phyloP scores from a whole-genome alignment of 768 basidiomycete species.

The Lyophyllum semitale region DNA sequence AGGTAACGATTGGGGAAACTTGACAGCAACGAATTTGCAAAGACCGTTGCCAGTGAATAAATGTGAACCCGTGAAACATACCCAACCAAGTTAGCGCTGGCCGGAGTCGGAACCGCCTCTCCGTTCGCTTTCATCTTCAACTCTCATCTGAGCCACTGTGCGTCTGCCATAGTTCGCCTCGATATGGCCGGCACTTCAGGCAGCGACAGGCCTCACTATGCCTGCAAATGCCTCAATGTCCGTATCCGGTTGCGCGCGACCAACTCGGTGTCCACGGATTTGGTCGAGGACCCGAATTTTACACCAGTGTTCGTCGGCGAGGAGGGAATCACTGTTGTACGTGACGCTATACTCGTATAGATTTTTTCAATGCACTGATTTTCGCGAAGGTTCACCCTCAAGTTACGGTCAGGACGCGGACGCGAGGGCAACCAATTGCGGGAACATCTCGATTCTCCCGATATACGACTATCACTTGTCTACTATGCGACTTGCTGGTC shows the following conservation, averaged over 20 bases:
- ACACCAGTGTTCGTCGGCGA: conserved; percentile 62
- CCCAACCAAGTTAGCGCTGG: conserved; percentile 27
- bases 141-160: conserved; percentile 19
- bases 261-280: conserved; percentile 31
- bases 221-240: conserved; percentile 77
- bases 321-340: conserved; percentile 65
- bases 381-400: conserved; percentile 61
- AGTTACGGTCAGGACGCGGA: conserved; percentile 66
- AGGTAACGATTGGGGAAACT: conserved; percentile 9
- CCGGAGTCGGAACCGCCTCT: conserved; percentile 42
- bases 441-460: conserved; percentile 54
- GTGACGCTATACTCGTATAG: conserved; percentile 25
- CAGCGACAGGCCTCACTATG: conserved; percentile 32
- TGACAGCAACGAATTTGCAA: conserved; percentile 7
- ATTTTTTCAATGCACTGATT: conserved; percentile 2
- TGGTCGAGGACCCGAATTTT: conserved; percentile 43
- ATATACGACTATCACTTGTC: conserved; percentile 67
- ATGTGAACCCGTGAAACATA: conserved; percentile 16
- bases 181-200: conserved; percentile 32
- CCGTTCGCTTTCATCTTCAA: conserved; percentile 23
- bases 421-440: conserved; percentile 41
- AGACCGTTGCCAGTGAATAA: neutral
- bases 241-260: conserved; percentile 46
- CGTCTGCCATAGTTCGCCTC: conserved; percentile 7
- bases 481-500: conserved; percentile 61